Evolutionary conservation across 257 asterid genomes (phyloP).

Genomic region (Solanum chmielewskii): DNA sequence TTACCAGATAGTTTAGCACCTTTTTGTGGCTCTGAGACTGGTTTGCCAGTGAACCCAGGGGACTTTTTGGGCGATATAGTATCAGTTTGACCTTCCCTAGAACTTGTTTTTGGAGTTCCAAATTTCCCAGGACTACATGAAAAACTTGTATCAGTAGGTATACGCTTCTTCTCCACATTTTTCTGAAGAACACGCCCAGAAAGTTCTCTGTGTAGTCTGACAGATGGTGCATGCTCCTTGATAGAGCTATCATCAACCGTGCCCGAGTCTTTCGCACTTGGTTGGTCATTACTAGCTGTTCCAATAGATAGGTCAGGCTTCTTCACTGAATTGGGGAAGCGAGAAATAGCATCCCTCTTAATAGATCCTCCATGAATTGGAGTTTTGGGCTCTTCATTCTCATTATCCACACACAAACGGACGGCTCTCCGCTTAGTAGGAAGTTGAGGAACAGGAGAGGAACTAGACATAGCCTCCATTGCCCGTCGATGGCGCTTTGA

Average conservation of each 20-base stretch:
- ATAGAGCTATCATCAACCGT: slow-evolving; percentile 17
- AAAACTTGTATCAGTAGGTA: slow-evolving; percentile 18
- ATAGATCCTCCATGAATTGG: slow-evolving; percentile 78
- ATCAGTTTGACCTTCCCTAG: slow-evolving; percentile 33
- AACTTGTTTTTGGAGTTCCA: slow-evolving; percentile 22
- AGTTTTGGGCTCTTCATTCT: slow-evolving; percentile 84
- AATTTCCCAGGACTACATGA: slow-evolving; percentile 24
- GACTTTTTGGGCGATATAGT: slow-evolving; percentile 42
- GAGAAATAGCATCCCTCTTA: slow-evolving; percentile 28
- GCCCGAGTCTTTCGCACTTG: slow-evolving; percentile 21
- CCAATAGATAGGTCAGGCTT: slow-evolving; percentile 19
- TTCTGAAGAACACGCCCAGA: slow-evolving; percentile 27
- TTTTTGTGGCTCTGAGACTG: slow-evolving; percentile 32
- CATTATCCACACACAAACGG: slow-evolving; percentile 60
- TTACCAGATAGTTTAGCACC: slow-evolving; percentile 26
- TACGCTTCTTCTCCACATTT: slow-evolving; percentile 32
- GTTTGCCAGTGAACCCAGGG: slow-evolving; percentile 22
- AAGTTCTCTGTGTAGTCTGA: slow-evolving; percentile 21
- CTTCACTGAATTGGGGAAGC: slow-evolving; percentile 26
- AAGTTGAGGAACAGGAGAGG: slow-evolving; percentile 18
- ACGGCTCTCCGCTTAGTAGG: slow-evolving; percentile 83
- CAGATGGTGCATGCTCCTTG: slow-evolving; percentile 35
- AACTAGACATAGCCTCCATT: slow-evolving; percentile 20
- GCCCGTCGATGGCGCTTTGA: slow-evolving; percentile 56
- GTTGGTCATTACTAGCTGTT: slow-evolving; percentile 17